phyloP scores from a whole-genome alignment of 495 filamentous ascomycete species.

The Cryomyces minteri region DNA sequence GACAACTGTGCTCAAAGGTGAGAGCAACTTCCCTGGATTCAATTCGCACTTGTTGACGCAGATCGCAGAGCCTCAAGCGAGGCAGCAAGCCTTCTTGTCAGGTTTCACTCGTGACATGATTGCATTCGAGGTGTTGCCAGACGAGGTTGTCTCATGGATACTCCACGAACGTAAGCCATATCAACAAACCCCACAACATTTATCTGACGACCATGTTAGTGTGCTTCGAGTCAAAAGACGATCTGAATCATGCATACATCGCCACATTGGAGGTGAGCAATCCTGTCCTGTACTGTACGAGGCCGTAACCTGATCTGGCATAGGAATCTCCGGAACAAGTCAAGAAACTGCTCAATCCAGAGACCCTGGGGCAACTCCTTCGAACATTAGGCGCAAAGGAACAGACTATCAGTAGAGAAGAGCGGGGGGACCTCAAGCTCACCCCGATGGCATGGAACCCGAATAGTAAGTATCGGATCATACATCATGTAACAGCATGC shows the following conservation, averaged over 20 bases:
- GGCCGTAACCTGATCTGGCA: too few relatives aligned
- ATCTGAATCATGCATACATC: slow-evolving; percentile 46
- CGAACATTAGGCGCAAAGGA: too few relatives aligned
- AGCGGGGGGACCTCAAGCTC: too few relatives aligned
- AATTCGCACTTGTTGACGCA: slow-evolving; percentile 13
- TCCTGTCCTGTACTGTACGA: neutral
- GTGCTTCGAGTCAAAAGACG: slow-evolving; percentile 37
- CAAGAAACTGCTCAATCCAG: too few relatives aligned
- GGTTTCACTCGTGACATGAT: slow-evolving; percentile 47
- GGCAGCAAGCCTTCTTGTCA: slow-evolving; percentile 47
- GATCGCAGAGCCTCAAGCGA: slow-evolving; percentile 24
- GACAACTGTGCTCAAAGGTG: slow-evolving; percentile 23
- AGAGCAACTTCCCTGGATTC: slow-evolving; percentile 4
- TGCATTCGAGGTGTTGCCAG: slow-evolving; percentile 33
- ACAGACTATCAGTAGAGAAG: too few relatives aligned
- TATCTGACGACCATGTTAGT: slow-evolving; percentile 16
- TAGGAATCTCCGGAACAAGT: too few relatives aligned
- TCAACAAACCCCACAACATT: too few relatives aligned
- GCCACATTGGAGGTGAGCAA: slow-evolving; percentile 28
- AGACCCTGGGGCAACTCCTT: too few relatives aligned
- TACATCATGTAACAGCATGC: too few relatives aligned
- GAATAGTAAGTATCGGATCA: too few relatives aligned
- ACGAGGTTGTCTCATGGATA: slow-evolving; percentile 58
- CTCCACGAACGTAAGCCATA: slow-evolving; percentile 35
- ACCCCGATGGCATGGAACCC: too few relatives aligned